A percentile compares a stretch with the other conserved stretches of the same genome.
phyloP scores from a whole-genome alignment of 2,329 filamentous ascomycete species.

The Rasamsonia emersonii region DNA sequence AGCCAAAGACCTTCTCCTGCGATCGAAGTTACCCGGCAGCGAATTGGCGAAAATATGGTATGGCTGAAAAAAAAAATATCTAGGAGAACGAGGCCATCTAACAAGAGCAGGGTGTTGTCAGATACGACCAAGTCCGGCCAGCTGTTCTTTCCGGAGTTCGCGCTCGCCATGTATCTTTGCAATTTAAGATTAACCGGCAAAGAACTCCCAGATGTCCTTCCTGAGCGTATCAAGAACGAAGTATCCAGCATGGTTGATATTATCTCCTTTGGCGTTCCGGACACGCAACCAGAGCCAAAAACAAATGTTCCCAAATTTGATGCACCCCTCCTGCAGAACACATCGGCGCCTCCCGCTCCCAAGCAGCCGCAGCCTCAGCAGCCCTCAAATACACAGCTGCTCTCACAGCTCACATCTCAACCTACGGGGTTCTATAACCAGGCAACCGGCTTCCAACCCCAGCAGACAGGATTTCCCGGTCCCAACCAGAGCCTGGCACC shows the following conservation, averaged over 20 bases:
- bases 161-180: conserved; percentile 96
- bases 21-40: conserved; percentile 80
- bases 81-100: conserved; percentile 3
- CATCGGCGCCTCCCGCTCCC: conserved; percentile 40
- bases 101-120: conserved; percentile 61
- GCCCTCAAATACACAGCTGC: conserved; percentile 56
- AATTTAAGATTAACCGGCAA: conserved; percentile 88
- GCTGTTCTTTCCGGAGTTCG: conserved; percentile 94
- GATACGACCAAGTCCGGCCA: conserved; percentile 96
- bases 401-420: conserved; percentile 48
- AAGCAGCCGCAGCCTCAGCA: conserved; percentile 64
- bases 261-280: conserved; percentile 85
- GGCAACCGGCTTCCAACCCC: conserved; percentile 59
- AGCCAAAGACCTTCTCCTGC: conserved; percentile 77
- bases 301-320: conserved; percentile 66
- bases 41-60: conserved; percentile 90
- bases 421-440: conserved; percentile 47
- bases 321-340: conserved; percentile 43
- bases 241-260: conserved; percentile 99
- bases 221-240: conserved; percentile 86
- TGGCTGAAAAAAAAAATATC: conserved; percentile 12
- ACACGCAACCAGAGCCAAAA: conserved; percentile 53
- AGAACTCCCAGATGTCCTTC: conserved; percentile 62
- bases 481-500: conserved; percentile 26
- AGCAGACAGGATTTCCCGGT: conserved; percentile 40